Evolutionary conservation across 116 monocot genomes (phyloP).

Genomic region (Iris pallida): DNA sequence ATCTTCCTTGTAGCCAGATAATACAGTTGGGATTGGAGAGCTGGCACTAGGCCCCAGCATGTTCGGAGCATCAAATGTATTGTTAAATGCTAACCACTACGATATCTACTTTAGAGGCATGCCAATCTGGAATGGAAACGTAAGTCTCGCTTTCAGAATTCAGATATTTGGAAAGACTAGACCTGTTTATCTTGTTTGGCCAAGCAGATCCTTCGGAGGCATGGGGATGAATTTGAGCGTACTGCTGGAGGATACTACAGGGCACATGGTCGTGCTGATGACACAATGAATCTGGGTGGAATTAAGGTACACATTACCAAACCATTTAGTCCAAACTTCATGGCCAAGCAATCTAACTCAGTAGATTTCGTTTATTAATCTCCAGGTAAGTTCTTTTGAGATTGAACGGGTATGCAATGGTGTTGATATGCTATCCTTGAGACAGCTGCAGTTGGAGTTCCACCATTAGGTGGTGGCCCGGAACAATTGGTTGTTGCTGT

Average conservation of each 20-base stretch:
- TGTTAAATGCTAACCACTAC: slow-evolving; percentile 84
- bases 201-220: slow-evolving; percentile 73
- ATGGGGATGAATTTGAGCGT: slow-evolving; percentile 92
- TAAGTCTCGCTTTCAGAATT: slow-evolving; percentile 11
- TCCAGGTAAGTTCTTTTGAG: slow-evolving; percentile 87
- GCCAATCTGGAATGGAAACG: slow-evolving; percentile 78
- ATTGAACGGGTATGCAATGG: slow-evolving; percentile 86
- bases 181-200: slow-evolving; percentile 1
- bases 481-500: slow-evolving; percentile 73
- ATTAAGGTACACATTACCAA: slow-evolving; percentile 56
- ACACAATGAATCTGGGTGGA: slow-evolving; percentile 99
- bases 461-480: slow-evolving; percentile 82
- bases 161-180: neutral
- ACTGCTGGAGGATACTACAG: slow-evolving; percentile 67
- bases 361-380: neutral
- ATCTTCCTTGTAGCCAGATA: slow-evolving; percentile 39
- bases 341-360: neutral
- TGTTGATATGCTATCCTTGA: slow-evolving; percentile 63
- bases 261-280: slow-evolving; percentile 97
- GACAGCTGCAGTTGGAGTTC: slow-evolving; percentile 88
- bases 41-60: slow-evolving; percentile 74
- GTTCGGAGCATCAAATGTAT: slow-evolving; percentile 72
- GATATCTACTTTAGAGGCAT: slow-evolving; percentile 81
- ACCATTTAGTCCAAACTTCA: neutral
- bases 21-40: slow-evolving; percentile 62